Percentiles rank a stretch among this genome's conserved stretches.
Evolutionary conservation across 1,284 basidiomycete species (phyloP).

Genomic region (Entoloma clypeatum): DNA sequence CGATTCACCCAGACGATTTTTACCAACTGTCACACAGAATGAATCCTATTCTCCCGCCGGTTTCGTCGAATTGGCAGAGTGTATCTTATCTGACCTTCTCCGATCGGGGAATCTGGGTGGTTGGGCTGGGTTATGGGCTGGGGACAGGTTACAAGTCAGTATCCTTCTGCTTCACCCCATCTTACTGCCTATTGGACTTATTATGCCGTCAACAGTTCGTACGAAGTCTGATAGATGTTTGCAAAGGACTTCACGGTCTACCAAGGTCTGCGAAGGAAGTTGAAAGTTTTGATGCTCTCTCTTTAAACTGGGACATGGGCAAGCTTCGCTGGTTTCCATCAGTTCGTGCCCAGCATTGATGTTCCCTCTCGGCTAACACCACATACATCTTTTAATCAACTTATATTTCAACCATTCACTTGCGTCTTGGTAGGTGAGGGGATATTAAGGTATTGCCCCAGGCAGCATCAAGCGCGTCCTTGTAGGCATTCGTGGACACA

Average conservation of each 20-base stretch:
- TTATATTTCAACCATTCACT: too few relatives aligned
- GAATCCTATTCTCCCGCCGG: conserved; percentile 34
- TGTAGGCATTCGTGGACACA: too few relatives aligned
- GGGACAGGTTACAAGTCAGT: conserved; percentile 26
- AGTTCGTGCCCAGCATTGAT: too few relatives aligned
- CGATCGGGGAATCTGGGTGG: conserved; percentile 25
- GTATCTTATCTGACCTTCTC: conserved; percentile 32
- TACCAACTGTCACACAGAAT: conserved; percentile 23
- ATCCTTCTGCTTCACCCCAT: neutral
- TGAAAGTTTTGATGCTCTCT: conserved; percentile 27
- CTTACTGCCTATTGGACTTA: conserved; percentile 1
- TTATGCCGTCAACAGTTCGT: conserved; percentile 24
- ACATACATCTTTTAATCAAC: too few relatives aligned
- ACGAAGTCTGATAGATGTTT: conserved; percentile 24
- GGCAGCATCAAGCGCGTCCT: too few relatives aligned
- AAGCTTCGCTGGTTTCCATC: conserved; percentile 45
- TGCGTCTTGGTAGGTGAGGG: too few relatives aligned
- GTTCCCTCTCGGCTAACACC: too few relatives aligned
- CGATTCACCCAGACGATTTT: neutral
- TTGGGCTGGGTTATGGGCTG: conserved; percentile 36
- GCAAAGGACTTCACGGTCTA: conserved; percentile 30
- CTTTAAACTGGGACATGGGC: conserved; percentile 39
- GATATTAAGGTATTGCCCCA: too few relatives aligned
- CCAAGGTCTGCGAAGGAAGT: conserved; percentile 24
- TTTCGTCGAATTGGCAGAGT: conserved; percentile 37